Evolutionary conservation across 495 filamentous ascomycete genomes (phyloP).

Genomic region (Delitschia confertaspora): DNA sequence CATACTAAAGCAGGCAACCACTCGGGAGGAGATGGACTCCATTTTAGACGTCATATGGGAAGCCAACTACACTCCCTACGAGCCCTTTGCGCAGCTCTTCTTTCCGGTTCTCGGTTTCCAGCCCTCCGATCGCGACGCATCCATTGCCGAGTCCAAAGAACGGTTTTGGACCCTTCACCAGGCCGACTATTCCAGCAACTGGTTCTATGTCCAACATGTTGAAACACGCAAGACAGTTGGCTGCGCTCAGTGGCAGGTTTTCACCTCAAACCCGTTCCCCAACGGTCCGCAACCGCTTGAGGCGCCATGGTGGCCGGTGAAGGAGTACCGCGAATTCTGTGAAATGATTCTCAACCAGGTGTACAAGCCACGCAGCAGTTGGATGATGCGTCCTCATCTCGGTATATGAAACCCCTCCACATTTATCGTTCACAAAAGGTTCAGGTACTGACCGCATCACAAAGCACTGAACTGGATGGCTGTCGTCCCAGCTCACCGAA

Average conservation of each 20-base stretch:
- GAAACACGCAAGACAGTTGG: slow-evolving; percentile 5
- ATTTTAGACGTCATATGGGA: slow-evolving; percentile 21
- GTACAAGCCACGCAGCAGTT: slow-evolving; percentile 6
- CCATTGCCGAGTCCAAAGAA: slow-evolving; percentile 11
- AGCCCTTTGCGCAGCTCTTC: slow-evolving; percentile 17
- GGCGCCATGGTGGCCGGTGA: slow-evolving; percentile 20
- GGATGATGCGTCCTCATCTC: slow-evolving; percentile 17
- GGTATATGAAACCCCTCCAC: slow-evolving; percentile 5
- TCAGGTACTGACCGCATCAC: neutral
- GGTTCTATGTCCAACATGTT: slow-evolving; percentile 16
- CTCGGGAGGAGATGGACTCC: slow-evolving; percentile 2
- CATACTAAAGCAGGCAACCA: slow-evolving; percentile 5
- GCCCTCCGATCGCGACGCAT: slow-evolving; percentile 5
- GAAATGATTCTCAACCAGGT: slow-evolving; percentile 13
- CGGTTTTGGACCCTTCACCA: slow-evolving; percentile 13
- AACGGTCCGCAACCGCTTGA: slow-evolving; percentile 1
- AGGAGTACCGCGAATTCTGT: slow-evolving; percentile 14
- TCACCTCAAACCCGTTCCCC: slow-evolving; percentile 12
- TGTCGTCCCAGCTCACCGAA: slow-evolving; percentile 16
- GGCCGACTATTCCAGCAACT: slow-evolving; percentile 9
- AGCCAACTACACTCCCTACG: slow-evolving; percentile 18
- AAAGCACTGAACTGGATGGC: slow-evolving; percentile 24
- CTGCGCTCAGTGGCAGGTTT: slow-evolving; percentile 11
- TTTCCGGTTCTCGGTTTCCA: slow-evolving; percentile 8
- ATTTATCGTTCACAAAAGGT: neutral